Percentiles rank a stretch among this genome's conserved stretches.
Conservation (phyloP, 2,329 filamentous ascomycete species). For the Phyllosticta citriasiana region DNA sequence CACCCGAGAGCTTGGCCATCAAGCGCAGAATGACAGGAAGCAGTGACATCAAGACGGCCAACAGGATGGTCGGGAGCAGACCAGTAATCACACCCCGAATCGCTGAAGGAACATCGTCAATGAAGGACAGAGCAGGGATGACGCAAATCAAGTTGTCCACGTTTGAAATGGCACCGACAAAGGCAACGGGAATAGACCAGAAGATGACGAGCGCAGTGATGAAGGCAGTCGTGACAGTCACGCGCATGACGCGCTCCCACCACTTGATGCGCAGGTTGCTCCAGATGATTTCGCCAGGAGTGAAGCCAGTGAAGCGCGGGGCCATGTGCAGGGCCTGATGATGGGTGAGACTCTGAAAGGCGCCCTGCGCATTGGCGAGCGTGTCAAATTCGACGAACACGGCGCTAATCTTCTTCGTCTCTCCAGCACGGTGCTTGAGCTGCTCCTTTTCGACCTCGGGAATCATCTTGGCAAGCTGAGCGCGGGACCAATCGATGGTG, state of each 20-base stretch:
- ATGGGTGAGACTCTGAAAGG: slow-evolving; percentile 78
- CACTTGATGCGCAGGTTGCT: slow-evolving; percentile 70
- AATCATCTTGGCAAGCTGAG: slow-evolving; percentile 3
- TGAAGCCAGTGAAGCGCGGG: slow-evolving; percentile 73
- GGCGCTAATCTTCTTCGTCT: slow-evolving; percentile 30
- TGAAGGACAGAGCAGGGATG: slow-evolving; percentile 62
- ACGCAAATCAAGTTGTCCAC: slow-evolving; percentile 56
- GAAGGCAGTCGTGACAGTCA: slow-evolving; percentile 59
- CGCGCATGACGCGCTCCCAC: slow-evolving; percentile 73
- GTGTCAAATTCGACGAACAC: slow-evolving; percentile 86
- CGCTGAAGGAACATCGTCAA: slow-evolving; percentile 57
- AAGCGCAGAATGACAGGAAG: slow-evolving; percentile 58
- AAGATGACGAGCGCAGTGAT: slow-evolving; percentile 75
- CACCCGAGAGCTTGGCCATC: slow-evolving; percentile 70
- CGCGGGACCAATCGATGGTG: slow-evolving; percentile 10
- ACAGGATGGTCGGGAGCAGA: slow-evolving; percentile 66
- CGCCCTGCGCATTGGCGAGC: slow-evolving; percentile 75
- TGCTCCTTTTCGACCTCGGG: slow-evolving; percentile 9
- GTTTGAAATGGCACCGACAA: slow-evolving; percentile 81
- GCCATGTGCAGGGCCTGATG: slow-evolving; percentile 81
- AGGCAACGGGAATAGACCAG: slow-evolving; percentile 67
- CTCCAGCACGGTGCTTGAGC: neutral
- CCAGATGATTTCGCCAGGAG: slow-evolving; percentile 81
- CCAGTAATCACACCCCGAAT: slow-evolving; percentile 78
- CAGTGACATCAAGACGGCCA: slow-evolving; percentile 77